A percentile compares a stretch with the other conserved stretches of the same genome.
phyloP scores from a whole-genome alignment of 2,329 filamentous ascomycete species.

The Nothophaeocryptopus gaeumannii region DNA sequence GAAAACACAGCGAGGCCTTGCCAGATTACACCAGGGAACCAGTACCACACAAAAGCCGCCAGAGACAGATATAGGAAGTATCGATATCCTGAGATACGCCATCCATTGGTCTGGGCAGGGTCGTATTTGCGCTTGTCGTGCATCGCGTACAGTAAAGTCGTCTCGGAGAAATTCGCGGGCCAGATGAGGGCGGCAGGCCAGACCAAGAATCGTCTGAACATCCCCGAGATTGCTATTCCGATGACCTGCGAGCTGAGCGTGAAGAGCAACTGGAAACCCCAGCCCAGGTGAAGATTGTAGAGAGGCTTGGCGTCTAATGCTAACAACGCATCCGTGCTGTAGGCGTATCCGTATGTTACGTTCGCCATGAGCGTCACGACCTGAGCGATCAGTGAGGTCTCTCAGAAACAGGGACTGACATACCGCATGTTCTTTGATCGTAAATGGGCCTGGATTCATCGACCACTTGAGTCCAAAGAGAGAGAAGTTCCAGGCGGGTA shows the following conservation, averaged over 20 bases:
- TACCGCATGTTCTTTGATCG: conserved; percentile 54
- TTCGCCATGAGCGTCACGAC: conserved; percentile 39
- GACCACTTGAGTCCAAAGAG: conserved; percentile 17
- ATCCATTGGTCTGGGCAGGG: conserved; percentile 58
- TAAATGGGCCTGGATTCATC: conserved; percentile 53
- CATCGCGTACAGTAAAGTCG: conserved; percentile 81
- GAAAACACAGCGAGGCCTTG: conserved; percentile 86
- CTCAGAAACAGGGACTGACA: background rate
- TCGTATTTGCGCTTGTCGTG: conserved; percentile 76
- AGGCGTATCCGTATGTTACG: conserved; percentile 21
- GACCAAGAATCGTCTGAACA: conserved; percentile 76
- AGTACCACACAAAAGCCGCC: conserved; percentile 76
- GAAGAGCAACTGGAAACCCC: conserved; percentile 75
- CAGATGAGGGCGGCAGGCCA: conserved; percentile 86
- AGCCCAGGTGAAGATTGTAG: conserved; percentile 74
- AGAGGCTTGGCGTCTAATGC: conserved; percentile 64
- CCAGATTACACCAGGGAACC: conserved; percentile 76
- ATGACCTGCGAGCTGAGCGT: conserved; percentile 83
- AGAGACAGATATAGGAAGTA: conserved; percentile 76
- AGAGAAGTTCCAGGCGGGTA: conserved; percentile 52
- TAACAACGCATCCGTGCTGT: conserved; percentile 60
- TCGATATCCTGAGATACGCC: conserved; percentile 76
- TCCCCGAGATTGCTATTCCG: conserved; percentile 79
- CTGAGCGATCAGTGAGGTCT: conserved; percentile 18
- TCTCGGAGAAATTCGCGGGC: conserved; percentile 82